Conservation (phyloP, 139 green algal genomes). For the Coelastrella sp. region DNA sequence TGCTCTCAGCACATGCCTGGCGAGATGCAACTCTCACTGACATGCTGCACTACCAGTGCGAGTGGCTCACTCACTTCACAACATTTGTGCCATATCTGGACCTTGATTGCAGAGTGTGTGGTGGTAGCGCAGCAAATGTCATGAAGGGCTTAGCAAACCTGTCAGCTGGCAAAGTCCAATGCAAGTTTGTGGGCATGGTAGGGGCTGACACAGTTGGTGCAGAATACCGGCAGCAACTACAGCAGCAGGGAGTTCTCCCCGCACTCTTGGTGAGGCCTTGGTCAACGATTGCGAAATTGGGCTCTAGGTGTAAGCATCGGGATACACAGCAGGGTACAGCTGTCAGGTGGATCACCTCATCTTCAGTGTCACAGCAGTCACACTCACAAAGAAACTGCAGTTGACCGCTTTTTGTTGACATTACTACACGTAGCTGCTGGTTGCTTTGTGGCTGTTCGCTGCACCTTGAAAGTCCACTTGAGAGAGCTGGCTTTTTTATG, state of each 20-base stretch:
- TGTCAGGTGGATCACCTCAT: too few species aligned
- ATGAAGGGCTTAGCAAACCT: conserved; percentile 65
- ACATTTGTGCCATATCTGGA: not conserved
- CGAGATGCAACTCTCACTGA: not conserved
- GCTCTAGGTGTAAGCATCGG: not conserved
- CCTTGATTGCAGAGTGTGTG: conserved; percentile 52
- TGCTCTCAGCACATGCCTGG: too few species aligned
- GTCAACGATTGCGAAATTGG: not conserved
- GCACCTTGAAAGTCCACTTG: too few species aligned
- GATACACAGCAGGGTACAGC: too few species aligned
- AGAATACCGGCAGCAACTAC: conserved; percentile 70
- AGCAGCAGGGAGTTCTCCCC: conserved; percentile 61
- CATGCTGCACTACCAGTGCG: not conserved
- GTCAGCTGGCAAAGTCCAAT: not conserved
- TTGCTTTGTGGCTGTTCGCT: too few species aligned
- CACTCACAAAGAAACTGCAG: too few species aligned
- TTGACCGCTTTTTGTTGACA: too few species aligned
- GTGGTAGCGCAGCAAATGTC: conserved; percentile 89
- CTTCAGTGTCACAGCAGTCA: too few species aligned
- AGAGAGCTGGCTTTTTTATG: too few species aligned
- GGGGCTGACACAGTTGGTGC: conserved; percentile 67
- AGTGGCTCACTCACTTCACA: not conserved
- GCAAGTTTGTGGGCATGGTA: conserved; percentile 80
- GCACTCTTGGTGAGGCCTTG: conserved; percentile 62
- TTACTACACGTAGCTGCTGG: too few species aligned